These are phyloP conservation scores for Ophiostoma tasmaniense DNA, from an alignment of 2,329 filamentous ascomycete species.

Conservation along the genomic window DNA sequence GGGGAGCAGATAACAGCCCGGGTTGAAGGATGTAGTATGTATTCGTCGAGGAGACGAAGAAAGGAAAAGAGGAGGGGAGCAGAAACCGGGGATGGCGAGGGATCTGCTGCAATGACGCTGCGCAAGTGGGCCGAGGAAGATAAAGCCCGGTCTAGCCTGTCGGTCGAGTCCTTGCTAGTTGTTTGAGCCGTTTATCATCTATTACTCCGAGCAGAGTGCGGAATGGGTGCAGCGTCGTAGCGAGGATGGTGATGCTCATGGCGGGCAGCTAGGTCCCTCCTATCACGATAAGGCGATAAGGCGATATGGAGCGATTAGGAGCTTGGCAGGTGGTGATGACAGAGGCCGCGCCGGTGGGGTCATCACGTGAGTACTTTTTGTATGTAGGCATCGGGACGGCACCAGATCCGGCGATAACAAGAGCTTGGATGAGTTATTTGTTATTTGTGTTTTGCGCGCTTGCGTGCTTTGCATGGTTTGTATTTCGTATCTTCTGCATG, in stretches of 20 bases:
- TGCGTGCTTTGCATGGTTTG: neutral
- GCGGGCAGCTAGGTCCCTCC: neutral
- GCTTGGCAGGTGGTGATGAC: neutral
- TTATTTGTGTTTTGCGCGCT: too few species aligned
- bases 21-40: neutral
- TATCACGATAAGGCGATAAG: constrained; percentile 3
- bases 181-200: neutral
- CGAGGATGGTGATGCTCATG: neutral
- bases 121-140: neutral
- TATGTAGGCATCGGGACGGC: neutral
- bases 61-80: neutral
- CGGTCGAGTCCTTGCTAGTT: neutral
- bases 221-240: neutral
- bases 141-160: neutral
- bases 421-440: neutral
- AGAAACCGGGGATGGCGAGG: neutral
- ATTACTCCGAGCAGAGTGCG: neutral
- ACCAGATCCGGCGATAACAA: neutral
- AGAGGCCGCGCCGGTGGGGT: neutral
- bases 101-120: neutral
- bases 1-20: neutral
- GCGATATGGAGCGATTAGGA: neutral
- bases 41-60: neutral
- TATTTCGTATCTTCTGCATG: neutral
- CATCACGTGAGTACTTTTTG: neutral